Conservation (phyloP, 495 filamentous ascomycete species). For the Podospora sp. region DNA sequence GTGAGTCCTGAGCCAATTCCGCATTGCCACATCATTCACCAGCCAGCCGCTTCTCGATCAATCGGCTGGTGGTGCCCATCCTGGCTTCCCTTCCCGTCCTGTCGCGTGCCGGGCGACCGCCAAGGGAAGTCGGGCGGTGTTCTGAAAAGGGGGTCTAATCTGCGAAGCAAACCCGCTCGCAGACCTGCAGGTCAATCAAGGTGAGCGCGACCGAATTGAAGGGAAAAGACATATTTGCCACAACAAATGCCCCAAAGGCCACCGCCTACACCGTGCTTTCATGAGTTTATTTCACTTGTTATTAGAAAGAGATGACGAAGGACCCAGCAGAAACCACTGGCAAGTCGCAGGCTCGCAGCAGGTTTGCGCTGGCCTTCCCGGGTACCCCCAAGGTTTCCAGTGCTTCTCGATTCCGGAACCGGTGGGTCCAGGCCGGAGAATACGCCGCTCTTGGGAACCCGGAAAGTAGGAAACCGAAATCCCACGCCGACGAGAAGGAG, state of each 20-base stretch:
- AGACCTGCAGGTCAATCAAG: constrained; percentile 11
- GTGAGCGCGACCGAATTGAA: constrained; percentile 10
- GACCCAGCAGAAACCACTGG: constrained; percentile 1
- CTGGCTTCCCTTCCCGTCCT: not conserved
- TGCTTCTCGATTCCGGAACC: constrained; percentile 3
- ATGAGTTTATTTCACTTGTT: not conserved
- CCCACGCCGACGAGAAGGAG: constrained; percentile 1
- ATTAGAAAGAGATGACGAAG: constrained; percentile 2
- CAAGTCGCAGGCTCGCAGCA: not conserved
- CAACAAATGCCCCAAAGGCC: not conserved
- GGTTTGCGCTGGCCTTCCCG: not conserved
- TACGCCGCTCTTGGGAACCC: constrained; percentile 11
- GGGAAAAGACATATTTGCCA: not conserved
- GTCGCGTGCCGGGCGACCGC: not conserved
- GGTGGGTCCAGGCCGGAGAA: constrained; percentile 16
- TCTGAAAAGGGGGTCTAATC: constrained; percentile 15
- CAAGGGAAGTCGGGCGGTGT: not conserved
- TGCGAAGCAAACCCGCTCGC: constrained; percentile 10
- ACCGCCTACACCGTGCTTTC: constrained; percentile 5
- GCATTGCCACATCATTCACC: constrained; percentile 25
- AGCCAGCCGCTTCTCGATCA: not conserved
- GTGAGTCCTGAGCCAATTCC: constrained; percentile 5
- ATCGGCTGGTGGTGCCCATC: not conserved
- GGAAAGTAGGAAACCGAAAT: constrained; percentile 10
- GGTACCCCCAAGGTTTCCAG: not conserved